Evolutionary conservation across 208 protist species (phyloP).

Genomic region (Acanthamoeba polyphaga): DNA sequence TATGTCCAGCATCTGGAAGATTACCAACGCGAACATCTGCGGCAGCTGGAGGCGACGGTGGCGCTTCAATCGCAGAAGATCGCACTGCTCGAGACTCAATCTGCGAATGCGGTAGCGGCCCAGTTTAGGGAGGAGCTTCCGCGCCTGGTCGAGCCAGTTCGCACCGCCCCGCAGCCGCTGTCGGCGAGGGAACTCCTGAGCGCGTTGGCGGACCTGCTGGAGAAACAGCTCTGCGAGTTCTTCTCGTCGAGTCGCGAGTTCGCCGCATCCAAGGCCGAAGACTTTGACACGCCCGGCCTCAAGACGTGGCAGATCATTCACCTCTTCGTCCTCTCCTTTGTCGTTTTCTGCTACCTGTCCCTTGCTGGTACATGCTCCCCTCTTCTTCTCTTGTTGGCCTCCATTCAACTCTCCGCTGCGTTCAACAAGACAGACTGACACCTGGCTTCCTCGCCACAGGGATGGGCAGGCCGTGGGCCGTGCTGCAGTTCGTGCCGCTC

Average conservation of each 20-base stretch:
- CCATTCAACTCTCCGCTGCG: no score
- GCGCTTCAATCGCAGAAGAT: slow-evolving; percentile 39
- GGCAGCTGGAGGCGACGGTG: slow-evolving; percentile 27
- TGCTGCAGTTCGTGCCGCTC: background rate
- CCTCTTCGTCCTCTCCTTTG: slow-evolving; percentile 40
- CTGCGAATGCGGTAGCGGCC: background rate
- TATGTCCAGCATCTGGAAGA: slow-evolving; percentile 50
- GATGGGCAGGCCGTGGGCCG: background rate
- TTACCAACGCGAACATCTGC: slow-evolving; percentile 15
- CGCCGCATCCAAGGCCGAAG: background rate
- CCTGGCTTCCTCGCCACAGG: background rate
- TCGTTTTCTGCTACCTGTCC: slow-evolving; percentile 1
- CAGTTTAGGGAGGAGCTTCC: background rate
- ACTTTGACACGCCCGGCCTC: background rate
- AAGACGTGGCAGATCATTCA: slow-evolving; percentile 27
- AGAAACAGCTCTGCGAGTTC: background rate
- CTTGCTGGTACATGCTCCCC: background rate
- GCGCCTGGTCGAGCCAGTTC: background rate
- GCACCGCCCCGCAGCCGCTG: background rate
- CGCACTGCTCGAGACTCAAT: background rate
- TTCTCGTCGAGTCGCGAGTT: background rate
- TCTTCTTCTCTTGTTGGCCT: background rate
- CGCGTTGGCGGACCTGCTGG: background rate
- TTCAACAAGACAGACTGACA: background rate
- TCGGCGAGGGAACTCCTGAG: background rate